A percentile compares a stretch with the other conserved stretches of the same genome.
Evolutionary conservation across 2,329 filamentous ascomycete species (phyloP).

Genomic region (Domatiomyces globalis): DNA sequence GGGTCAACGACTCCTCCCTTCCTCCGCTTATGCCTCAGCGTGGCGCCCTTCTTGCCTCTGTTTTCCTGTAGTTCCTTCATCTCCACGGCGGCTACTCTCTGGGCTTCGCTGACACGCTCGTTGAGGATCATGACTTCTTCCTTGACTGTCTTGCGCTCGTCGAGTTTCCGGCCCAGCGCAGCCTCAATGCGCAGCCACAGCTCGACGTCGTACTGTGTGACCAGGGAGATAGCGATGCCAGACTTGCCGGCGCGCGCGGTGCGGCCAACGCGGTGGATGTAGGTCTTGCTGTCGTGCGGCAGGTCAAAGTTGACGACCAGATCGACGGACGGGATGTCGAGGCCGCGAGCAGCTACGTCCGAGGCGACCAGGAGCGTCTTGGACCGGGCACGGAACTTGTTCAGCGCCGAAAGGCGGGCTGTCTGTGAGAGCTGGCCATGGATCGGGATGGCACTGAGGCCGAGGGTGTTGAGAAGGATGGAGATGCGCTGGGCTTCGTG

Average conservation of each 20-base stretch:
- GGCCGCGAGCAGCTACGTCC: slow-evolving; percentile 75
- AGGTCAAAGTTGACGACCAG: slow-evolving; percentile 74
- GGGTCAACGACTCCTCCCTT: slow-evolving; percentile 17
- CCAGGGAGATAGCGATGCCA: slow-evolving; percentile 63
- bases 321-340: slow-evolving; percentile 82
- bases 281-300: slow-evolving; percentile 74
- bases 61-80: slow-evolving; percentile 69
- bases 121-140: slow-evolving; percentile 76
- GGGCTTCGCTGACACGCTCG: slow-evolving; percentile 64
- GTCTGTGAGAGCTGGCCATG: slow-evolving; percentile 87
- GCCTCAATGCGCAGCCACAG: slow-evolving; percentile 69
- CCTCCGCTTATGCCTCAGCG: slow-evolving; percentile 37
- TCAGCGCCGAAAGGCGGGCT: slow-evolving; percentile 69
- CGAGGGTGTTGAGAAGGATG: slow-evolving; percentile 67
- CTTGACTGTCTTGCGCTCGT: slow-evolving; percentile 54
- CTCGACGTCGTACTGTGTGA: slow-evolving; percentile 79
- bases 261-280: slow-evolving; percentile 76
- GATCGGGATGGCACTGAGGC: slow-evolving; percentile 79
- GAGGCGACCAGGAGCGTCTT: slow-evolving; percentile 81
- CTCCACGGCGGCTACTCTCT: slow-evolving; percentile 60
- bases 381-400: slow-evolving; percentile 72
- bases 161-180: slow-evolving; percentile 62
- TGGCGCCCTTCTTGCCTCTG: slow-evolving; percentile 20
- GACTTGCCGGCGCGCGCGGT: slow-evolving; percentile 76
- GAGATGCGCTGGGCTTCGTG: slow-evolving; percentile 78